phyloP scores from a whole-genome alignment of 2,329 filamentous ascomycete species.

The Arthrobotrys pseudoclavata region DNA sequence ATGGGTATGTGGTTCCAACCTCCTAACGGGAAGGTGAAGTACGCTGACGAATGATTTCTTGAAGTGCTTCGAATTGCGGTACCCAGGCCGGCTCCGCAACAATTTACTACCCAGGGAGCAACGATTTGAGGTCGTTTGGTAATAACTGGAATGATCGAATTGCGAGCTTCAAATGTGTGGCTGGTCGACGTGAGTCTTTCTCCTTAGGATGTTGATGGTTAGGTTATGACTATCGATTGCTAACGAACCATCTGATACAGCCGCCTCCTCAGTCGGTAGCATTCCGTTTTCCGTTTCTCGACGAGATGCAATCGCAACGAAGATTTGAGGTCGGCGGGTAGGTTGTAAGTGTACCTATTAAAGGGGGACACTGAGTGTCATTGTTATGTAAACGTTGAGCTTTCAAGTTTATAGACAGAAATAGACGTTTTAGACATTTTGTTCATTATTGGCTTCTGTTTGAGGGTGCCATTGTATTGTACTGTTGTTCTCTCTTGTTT shows the following conservation, averaged over 20 bases:
- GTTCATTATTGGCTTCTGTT: neutral
- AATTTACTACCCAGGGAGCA: constrained; percentile 15
- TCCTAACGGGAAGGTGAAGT: too few relatives aligned
- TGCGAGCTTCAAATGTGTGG: constrained; percentile 2
- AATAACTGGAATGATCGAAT: constrained; percentile 28
- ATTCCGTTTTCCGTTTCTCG: neutral
- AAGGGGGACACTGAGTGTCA: too few relatives aligned
- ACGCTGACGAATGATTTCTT: too few relatives aligned
- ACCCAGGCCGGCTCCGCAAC: too few relatives aligned
- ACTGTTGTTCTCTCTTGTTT: too few relatives aligned
- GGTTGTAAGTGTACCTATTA: too few relatives aligned
- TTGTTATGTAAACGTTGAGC: too few relatives aligned
- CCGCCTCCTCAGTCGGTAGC: neutral
- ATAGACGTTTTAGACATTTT: constrained; percentile 1
- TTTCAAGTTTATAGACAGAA: neutral
- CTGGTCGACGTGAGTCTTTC: neutral
- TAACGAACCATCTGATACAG: neutral
- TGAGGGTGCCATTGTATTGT: neutral
- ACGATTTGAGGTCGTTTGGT: neutral
- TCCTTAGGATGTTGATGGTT: neutral
- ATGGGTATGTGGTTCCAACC: neutral
- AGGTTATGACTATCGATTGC: neutral
- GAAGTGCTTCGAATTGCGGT: too few relatives aligned
- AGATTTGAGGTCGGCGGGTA: neutral
- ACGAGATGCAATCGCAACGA: neutral